Percentiles rank a stretch among this genome's conserved stretches.
phyloP scores from a whole-genome alignment of 2,329 filamentous ascomycete species.

The Apiospora hydei region DNA sequence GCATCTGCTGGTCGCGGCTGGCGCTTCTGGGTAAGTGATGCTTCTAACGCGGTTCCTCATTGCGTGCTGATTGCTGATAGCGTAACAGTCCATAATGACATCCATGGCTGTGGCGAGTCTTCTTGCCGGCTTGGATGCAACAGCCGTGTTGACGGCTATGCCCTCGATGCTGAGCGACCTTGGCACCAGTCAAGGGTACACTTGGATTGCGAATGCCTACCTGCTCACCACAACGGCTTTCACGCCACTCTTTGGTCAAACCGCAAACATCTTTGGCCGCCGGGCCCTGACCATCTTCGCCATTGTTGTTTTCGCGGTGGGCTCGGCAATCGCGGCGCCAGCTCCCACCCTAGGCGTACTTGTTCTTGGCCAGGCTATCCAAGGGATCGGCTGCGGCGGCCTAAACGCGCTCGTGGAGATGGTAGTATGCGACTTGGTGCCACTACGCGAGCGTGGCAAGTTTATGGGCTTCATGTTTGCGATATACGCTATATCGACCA shows the following conservation, averaged over 20 bases:
- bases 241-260: slow-evolving; percentile 50
- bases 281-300: background rate
- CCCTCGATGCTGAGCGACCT: background rate
- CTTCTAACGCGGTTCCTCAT: too few relatives aligned
- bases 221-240: background rate
- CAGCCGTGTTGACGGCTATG: background rate
- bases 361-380: slow-evolving; percentile 51
- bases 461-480: slow-evolving; percentile 39
- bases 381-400: slow-evolving; percentile 40
- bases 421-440: slow-evolving; percentile 46
- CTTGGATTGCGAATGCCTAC: background rate
- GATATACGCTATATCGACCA: slow-evolving; percentile 58
- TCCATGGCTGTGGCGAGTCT: background rate
- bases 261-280: slow-evolving; percentile 29
- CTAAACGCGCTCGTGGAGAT: background rate
- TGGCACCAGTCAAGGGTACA: background rate
- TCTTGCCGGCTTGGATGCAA: background rate
- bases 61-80: too few relatives aligned
- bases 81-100: background rate
- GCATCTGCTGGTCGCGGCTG: background rate
- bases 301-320: too few relatives aligned
- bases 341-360: slow-evolving; percentile 36
- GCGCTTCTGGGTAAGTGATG: background rate
- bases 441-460: slow-evolving; percentile 43
- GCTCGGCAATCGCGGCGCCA: background rate